Evolutionary conservation across 345 rosid genomes (phyloP).

Genomic region (Hibiscus mutabilis): DNA sequence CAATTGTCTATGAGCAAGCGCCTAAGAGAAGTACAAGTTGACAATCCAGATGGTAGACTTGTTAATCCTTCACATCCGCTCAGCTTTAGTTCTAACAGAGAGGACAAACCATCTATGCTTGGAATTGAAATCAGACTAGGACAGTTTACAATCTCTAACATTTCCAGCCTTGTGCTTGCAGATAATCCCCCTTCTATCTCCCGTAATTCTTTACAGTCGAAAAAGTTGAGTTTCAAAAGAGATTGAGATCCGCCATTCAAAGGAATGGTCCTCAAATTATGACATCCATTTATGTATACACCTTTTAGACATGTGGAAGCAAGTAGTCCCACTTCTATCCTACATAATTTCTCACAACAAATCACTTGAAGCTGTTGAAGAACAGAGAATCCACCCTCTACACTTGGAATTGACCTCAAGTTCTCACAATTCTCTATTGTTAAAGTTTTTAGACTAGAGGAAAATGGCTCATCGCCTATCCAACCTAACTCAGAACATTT

Average conservation of each 20-base stretch:
- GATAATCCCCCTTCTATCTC: background rate
- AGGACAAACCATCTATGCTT: background rate
- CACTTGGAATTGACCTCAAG: background rate
- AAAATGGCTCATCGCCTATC: background rate
- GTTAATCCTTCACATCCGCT: background rate
- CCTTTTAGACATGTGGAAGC: background rate
- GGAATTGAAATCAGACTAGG: background rate
- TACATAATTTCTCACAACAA: background rate
- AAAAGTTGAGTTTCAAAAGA: background rate
- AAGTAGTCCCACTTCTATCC: background rate
- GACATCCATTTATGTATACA: constrained; percentile 18
- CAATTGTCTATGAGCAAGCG: background rate
- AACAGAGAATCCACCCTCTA: background rate
- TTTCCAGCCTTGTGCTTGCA: background rate
- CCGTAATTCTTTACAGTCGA: background rate
- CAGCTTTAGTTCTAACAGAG: background rate
- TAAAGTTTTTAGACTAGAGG: background rate
- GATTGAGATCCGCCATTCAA: background rate
- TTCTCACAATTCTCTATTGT: background rate
- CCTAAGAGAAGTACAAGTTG: background rate
- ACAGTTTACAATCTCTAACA: background rate
- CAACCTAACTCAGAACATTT: background rate
- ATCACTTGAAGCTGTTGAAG: background rate
- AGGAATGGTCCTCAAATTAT: background rate
- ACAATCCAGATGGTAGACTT: background rate